Base-by-base conservation (phyloP, 2,329 filamentous ascomycete species). In the Xylariales sp. region DNA sequence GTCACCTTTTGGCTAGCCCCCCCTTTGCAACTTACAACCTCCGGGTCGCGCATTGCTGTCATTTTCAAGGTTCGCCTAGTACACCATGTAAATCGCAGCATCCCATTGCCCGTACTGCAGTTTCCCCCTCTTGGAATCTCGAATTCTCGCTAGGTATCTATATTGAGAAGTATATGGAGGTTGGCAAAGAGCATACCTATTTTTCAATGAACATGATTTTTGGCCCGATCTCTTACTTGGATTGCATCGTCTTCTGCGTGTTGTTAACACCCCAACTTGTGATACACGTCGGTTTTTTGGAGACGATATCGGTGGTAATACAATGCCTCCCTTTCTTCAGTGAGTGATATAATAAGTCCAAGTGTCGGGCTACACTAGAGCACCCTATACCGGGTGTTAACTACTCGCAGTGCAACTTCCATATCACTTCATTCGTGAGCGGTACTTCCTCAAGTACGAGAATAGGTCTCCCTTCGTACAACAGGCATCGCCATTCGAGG, bases 191-290 rank as follows among this genome's bases (percentile, higher is more conserved):
- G 50, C 16, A 23, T 43, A 41, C 6, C 8, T 16, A 39, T 34
- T 53, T 12, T 34, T 34, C 8, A 14, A 46, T 28, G 8, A 66
- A 30, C 36, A 94, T 94, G 91, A 90, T 93, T 67, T 83, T 96
- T 49, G 87, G 87, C 43, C 89, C 91, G 65, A 87, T 96, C 52
- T 93, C 90, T 6, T 91, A 91, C 78, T 78, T 93, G 34, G 93
- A 96, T 81, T 94, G 91, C 81, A 65, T 91, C 36, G 87, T 90
- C 65, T 96, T 94, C 75, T 85, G 92, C 56, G 59, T 90, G 49
- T 90, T 93, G 74, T 85, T 95, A 14, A 82, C 88, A 3, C 91
- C 91, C 3, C 91, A 94, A 79, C 82, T 96, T 45, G 81, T 95
- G 41, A 80, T 90, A 70, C 87, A 90, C 65, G 89, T 90, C 68